Conservation (phyloP, 2,329 filamentous ascomycete species). For the Neoscytalidium dimidiatum region DNA sequence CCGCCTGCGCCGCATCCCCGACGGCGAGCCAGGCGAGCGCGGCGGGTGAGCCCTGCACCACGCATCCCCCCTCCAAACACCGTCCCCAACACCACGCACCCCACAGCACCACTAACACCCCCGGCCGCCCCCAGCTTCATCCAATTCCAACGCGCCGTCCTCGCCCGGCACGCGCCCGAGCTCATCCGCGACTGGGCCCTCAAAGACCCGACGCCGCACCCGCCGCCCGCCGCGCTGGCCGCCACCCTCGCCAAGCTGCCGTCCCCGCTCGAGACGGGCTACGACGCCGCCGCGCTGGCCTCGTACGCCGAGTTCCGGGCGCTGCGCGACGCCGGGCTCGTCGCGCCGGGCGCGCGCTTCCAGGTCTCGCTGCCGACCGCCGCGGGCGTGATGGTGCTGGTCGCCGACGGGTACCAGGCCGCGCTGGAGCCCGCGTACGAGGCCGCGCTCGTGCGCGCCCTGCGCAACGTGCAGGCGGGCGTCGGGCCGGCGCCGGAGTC, state of each 20-base stretch:
- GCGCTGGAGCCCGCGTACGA: constrained; percentile 36
- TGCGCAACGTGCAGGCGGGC: constrained; percentile 31
- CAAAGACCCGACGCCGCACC: neutral
- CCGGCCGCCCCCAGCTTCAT: constrained; percentile 16
- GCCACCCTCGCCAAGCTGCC: constrained; percentile 4
- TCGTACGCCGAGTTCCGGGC: constrained; percentile 35
- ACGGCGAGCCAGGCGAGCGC: constrained; percentile 24
- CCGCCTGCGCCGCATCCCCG: constrained; percentile 23
- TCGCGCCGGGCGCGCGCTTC: constrained; percentile 30
- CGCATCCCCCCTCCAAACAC: neutral
- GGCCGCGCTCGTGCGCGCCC: constrained; percentile 29
- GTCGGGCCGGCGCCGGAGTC: constrained; percentile 36
- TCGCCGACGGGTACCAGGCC: constrained; percentile 28
- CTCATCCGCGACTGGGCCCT: neutral
- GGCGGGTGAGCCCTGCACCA: neutral
- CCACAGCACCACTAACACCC: neutral
- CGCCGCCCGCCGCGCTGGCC: neutral
- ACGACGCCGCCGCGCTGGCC: constrained; percentile 34
- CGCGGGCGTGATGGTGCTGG: constrained; percentile 19
- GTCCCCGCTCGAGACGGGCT: constrained; percentile 28
- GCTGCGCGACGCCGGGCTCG: constrained; percentile 32
- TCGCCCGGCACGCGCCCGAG: neutral
- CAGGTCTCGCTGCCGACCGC: constrained; percentile 36
- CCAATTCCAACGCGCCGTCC: constrained; percentile 16
- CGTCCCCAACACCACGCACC: neutral